phyloP scores from a whole-genome alignment of 768 basidiomycete genomes.

The Fomitopsis serialis region DNA sequence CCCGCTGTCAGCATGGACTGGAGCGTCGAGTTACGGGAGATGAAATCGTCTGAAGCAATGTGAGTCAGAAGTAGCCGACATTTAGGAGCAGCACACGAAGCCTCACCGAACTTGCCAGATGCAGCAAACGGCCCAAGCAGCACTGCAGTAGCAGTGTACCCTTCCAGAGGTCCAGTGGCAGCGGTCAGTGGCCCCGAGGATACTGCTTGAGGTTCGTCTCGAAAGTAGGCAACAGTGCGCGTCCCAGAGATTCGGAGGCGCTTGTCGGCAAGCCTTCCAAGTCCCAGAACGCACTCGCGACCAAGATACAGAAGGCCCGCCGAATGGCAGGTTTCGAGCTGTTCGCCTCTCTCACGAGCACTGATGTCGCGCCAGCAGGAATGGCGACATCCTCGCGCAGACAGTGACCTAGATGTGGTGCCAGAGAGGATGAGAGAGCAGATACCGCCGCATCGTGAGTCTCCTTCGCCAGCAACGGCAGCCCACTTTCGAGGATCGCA shows the following conservation, averaged over 20 bases:
- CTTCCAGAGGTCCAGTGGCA: conserved; percentile 71
- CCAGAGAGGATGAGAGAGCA: conserved; percentile 49
- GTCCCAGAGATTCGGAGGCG: conserved; percentile 47
- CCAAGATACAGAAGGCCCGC: conserved; percentile 56
- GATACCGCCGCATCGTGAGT: conserved; percentile 62
- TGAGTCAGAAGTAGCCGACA: neutral
- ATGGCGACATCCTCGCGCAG: conserved; percentile 39
- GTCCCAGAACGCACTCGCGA: conserved; percentile 56
- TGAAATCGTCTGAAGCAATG: conserved; percentile 36
- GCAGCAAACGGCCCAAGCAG: conserved; percentile 57
- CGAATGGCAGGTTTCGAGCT: conserved; percentile 58
- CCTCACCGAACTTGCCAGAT: conserved; percentile 49
- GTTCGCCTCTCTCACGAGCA: conserved; percentile 69
- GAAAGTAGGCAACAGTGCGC: conserved; percentile 51
- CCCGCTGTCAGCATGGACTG: conserved; percentile 40
- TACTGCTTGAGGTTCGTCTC: conserved; percentile 68
- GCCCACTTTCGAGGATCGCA: conserved; percentile 35
- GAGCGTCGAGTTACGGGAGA: conserved; percentile 43
- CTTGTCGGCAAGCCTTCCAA: conserved; percentile 33
- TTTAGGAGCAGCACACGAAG: neutral
- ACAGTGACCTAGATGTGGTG: conserved; percentile 52
- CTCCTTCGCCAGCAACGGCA: conserved; percentile 62
- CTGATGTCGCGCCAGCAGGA: conserved; percentile 35
- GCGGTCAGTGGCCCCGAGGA: conserved; percentile 54
- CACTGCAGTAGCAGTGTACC: conserved; percentile 69